A percentile compares a stretch with the other conserved stretches of the same genome.
These are phyloP conservation scores for Hyphopichia homilentoma DNA, from an alignment of 805 yeast species.

Conservation along the genomic window DNA sequence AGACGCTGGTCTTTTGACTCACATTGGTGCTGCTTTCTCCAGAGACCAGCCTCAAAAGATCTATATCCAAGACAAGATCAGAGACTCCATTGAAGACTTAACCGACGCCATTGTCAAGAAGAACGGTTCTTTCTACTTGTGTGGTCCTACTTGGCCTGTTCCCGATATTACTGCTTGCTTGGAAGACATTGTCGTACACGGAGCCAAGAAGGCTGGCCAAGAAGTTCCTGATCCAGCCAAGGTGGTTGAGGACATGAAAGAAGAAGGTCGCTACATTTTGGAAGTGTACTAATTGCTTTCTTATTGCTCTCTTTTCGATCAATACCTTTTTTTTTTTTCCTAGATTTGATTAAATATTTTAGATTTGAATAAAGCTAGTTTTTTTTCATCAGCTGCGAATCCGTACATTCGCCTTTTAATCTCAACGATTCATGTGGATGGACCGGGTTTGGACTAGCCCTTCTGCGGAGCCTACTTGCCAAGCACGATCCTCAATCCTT, in stretches of 20 bases:
- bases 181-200: constrained; percentile 71
- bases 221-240: constrained; percentile 66
- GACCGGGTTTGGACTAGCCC: too few species aligned
- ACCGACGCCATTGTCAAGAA: constrained; percentile 74
- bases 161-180: constrained; percentile 92
- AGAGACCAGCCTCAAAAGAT: constrained; percentile 95
- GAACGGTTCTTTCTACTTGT: constrained; percentile 87
- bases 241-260: constrained; percentile 91
- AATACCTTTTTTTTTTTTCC: neutral
- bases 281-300: constrained; percentile 69
- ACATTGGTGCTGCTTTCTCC: constrained; percentile 96
- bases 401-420: too few species aligned
- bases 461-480: too few species aligned
- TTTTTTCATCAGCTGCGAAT: too few species aligned
- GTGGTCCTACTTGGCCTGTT: constrained; percentile 99
- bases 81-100: constrained; percentile 68
- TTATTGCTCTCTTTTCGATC: neutral
- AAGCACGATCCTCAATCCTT: too few species aligned
- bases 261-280: constrained; percentile 82
- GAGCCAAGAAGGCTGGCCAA: constrained; percentile 62
- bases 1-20: constrained; percentile 88
- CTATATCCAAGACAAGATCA: constrained; percentile 90
- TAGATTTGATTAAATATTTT: too few species aligned
- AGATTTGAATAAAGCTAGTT: too few species aligned
- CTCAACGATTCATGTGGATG: too few species aligned